These are phyloP conservation scores for Micromonas commoda DNA, from an alignment of 139 green algal genomes.

Conservation along the genomic window DNA sequence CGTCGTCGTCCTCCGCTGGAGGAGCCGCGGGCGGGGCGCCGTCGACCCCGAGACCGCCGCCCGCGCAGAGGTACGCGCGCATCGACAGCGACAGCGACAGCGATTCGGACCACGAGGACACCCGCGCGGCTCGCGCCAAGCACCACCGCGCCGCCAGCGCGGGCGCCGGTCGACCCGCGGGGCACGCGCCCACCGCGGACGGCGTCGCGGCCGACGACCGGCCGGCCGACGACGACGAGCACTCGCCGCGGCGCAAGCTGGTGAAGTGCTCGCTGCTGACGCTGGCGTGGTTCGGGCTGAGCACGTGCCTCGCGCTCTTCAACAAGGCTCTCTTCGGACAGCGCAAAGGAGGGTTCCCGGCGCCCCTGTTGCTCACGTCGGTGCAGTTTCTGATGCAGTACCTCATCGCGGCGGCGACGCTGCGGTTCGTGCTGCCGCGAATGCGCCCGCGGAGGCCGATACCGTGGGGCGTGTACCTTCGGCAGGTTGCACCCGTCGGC, in stretches of 20 bases:
- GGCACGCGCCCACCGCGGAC: too few species aligned
- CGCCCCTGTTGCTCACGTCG: slow-evolving; percentile 54
- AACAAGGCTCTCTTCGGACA: slow-evolving; percentile 25
- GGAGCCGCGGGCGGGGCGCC: too few species aligned
- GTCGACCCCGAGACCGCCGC: too few species aligned
- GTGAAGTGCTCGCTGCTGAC: slow-evolving; percentile 13
- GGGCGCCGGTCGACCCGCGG: too few species aligned
- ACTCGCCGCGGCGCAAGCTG: background rate
- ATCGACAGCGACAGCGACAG: background rate
- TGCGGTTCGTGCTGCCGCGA: slow-evolving; percentile 27
- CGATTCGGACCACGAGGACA: background rate
- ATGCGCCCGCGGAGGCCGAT: background rate
- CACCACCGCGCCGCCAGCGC: too few species aligned
- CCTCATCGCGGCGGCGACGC: slow-evolving; percentile 48
- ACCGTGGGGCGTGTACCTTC: background rate
- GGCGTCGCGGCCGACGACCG: background rate
- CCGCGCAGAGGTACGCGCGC: too few species aligned
- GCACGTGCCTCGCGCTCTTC: slow-evolving; percentile 21
- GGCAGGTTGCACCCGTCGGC: slow-evolving; percentile 79
- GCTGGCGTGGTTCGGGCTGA: slow-evolving; percentile 6
- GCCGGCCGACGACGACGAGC: background rate
- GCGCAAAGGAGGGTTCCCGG: slow-evolving; percentile 35
- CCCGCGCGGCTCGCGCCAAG: too few species aligned
- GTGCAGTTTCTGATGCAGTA: slow-evolving; percentile 70
- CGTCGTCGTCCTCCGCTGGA: background rate